phyloP scores from a whole-genome alignment of 768 basidiomycete genomes.

The Ramaria rubella region DNA sequence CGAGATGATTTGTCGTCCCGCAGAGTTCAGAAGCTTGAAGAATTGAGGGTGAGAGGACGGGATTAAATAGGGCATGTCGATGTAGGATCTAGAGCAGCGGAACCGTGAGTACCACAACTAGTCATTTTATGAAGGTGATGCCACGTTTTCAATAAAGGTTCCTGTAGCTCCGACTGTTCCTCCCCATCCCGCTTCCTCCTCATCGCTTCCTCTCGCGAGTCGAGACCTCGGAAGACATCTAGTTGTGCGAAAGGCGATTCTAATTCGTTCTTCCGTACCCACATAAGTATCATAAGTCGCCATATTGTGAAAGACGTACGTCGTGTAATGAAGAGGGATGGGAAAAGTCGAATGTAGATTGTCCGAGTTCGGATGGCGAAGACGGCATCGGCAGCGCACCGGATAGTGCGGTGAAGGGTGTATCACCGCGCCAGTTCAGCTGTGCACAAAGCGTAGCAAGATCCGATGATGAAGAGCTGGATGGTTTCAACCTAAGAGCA shows the following conservation, averaged over 20 bases:
- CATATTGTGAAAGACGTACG: constrained; percentile 6
- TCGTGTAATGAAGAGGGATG: constrained; percentile 18
- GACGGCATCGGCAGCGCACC: constrained; percentile 44
- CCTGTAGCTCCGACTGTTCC: constrained; percentile 21
- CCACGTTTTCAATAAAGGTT: constrained; percentile 24
- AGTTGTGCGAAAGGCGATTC: constrained; percentile 33
- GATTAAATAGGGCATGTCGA: constrained; percentile 27
- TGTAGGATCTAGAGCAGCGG: constrained; percentile 5
- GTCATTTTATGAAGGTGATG: background rate
- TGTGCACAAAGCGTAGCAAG: constrained; percentile 40
- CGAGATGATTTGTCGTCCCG: constrained; percentile 12
- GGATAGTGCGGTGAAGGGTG: constrained; percentile 48
- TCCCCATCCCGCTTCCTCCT: constrained; percentile 35
- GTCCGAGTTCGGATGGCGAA: constrained; percentile 21
- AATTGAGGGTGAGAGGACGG: constrained; percentile 14
- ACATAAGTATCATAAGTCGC: background rate
- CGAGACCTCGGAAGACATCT: constrained; percentile 58
- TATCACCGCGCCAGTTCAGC: constrained; percentile 47
- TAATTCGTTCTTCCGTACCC: background rate
- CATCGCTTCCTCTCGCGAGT: constrained; percentile 26
- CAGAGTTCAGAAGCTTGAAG: constrained; percentile 7
- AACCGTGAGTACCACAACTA: background rate
- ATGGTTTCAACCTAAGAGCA: constrained; percentile 28
- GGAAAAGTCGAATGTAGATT: constrained; percentile 37
- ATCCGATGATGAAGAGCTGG: constrained; percentile 23